Percentiles rank a stretch among this genome's conserved stretches.
phyloP scores from a whole-genome alignment of 2,329 filamentous ascomycete species.

The Sodiomyces alkalinus region DNA sequence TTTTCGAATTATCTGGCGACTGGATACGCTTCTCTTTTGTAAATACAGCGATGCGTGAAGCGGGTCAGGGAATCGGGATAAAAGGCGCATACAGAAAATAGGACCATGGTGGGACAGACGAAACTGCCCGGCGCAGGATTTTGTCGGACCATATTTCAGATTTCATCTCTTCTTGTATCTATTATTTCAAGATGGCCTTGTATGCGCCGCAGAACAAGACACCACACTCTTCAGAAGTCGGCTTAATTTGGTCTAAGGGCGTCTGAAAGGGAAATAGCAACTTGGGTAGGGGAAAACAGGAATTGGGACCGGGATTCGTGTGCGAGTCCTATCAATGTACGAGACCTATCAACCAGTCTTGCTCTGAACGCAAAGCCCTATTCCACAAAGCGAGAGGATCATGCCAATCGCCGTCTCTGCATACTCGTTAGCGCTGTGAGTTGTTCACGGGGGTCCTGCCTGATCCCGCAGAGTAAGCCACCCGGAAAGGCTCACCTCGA shows the following conservation, averaged over 20 bases:
- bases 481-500: constrained; percentile 39
- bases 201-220: too few species aligned
- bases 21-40: too few species aligned
- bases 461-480: background rate
- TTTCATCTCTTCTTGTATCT: constrained; percentile 1
- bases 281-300: too few species aligned
- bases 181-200: background rate
- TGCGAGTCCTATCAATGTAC: background rate
- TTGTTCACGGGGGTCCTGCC: too few species aligned
- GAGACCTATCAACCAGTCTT: constrained; percentile 19
- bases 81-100: too few species aligned
- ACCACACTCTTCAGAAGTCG: too few species aligned
- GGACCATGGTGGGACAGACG: constrained; percentile 1
- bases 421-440: constrained; percentile 3
- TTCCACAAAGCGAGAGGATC: constrained; percentile 62
- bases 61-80: background rate
- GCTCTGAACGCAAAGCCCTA: constrained; percentile 68
- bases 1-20: too few species aligned
- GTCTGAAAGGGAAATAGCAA: too few species aligned
- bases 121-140: constrained; percentile 1
- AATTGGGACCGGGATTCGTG: too few species aligned
- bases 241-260: too few species aligned
- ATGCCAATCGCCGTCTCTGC: constrained; percentile 74
- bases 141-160: background rate
- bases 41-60: too few species aligned